A percentile compares a stretch with the other conserved stretches of the same genome.
Evolutionary conservation across 371 early-diverging fungal species (phyloP).

Genomic region (Mortierella polycephala): DNA sequence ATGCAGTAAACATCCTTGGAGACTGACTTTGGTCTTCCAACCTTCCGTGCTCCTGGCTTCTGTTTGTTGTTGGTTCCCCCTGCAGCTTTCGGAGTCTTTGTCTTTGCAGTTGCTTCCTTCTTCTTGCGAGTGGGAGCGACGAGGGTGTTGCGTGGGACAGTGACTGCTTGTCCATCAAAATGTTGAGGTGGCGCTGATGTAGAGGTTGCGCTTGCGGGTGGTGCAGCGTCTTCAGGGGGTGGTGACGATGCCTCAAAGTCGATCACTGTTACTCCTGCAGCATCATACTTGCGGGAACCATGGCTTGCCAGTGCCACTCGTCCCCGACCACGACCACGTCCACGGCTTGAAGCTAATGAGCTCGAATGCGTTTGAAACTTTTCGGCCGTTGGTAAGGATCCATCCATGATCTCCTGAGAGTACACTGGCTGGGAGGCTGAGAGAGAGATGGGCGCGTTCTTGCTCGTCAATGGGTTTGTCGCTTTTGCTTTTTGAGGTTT

Average conservation of each 20-base stretch:
- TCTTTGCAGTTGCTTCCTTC: conserved; percentile 7
- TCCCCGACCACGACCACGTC: conserved; percentile 34
- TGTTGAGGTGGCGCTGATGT: not conserved
- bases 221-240: not conserved
- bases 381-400: conserved; percentile 26
- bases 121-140: conserved; percentile 7
- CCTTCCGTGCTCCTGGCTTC: conserved; percentile 36
- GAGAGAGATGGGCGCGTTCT: conserved; percentile 42
- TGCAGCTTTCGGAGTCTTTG: conserved; percentile 15
- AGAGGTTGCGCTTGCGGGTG: not conserved
- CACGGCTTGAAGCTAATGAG: conserved; percentile 18
- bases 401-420: conserved; percentile 40
- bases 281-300: conserved; percentile 27
- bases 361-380: not conserved
- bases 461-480: not conserved
- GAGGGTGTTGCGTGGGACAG: not conserved
- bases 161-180: not conserved
- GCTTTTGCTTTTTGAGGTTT: conserved; percentile 5
- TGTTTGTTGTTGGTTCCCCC: conserved; percentile 20
- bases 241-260: conserved; percentile 33
- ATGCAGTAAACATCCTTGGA: conserved; percentile 61
- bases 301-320: conserved; percentile 30
- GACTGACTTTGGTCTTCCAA: conserved; percentile 44
- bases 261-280: conserved; percentile 24
- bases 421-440: conserved; percentile 46